A percentile compares a stretch with the other conserved stretches of the same genome.
phyloP scores from a whole-genome alignment of 2,329 filamentous ascomycete species.

The Talaromyces sp. region DNA sequence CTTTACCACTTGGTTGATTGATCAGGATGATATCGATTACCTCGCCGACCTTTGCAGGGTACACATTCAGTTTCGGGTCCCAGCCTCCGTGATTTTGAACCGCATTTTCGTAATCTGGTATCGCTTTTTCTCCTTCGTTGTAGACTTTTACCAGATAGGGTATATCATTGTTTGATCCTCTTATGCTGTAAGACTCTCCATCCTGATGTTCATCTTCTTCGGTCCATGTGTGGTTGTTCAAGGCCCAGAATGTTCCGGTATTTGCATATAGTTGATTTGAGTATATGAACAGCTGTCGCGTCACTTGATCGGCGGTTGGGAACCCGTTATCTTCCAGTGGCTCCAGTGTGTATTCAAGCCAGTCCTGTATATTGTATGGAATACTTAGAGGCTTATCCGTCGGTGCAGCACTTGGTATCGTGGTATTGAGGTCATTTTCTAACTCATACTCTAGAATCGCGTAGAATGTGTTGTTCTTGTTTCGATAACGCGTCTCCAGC shows the following conservation, averaged over 20 bases:
- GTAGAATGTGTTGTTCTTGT: not conserved
- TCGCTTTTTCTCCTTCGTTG: not conserved
- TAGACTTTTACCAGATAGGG: not conserved
- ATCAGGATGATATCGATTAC: constrained; percentile 5
- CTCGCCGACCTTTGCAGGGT: not conserved
- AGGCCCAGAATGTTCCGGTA: not conserved
- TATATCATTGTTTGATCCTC: no score
- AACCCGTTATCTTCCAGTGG: constrained; percentile 25
- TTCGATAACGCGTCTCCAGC: constrained; percentile 48
- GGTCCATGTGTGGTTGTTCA: constrained; percentile 1
- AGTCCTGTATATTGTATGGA: constrained; percentile 33
- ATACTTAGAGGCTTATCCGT: constrained; percentile 62
- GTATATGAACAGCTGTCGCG: constrained; percentile 1
- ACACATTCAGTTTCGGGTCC: not conserved
- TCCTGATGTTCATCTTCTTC: not conserved
- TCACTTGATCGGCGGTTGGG: constrained; percentile 38
- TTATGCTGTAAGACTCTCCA: no score
- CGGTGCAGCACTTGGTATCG: not conserved
- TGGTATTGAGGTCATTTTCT: constrained; percentile 48
- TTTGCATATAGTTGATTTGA: not conserved
- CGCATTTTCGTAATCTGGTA: not conserved
- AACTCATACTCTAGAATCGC: not conserved
- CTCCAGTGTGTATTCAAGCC: constrained; percentile 28
- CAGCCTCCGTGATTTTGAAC: not conserved
- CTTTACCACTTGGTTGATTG: not conserved